Base-by-base conservation (phyloP, 805 yeast species). In the Hanseniaspora guilliermondii region DNA sequence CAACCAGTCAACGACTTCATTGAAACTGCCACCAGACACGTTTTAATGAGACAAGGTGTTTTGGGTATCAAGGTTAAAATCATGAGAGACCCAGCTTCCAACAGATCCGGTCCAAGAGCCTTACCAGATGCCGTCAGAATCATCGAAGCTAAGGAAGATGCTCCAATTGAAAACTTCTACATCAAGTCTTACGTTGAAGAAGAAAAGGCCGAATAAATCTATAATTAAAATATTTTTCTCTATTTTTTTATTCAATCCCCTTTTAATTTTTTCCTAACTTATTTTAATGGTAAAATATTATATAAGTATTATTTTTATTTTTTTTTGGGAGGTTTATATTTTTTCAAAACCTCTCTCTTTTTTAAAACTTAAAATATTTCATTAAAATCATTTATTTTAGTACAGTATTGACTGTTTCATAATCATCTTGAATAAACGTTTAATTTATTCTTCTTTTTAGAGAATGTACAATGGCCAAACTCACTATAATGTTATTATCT, bases 1-100 rank as follows among this genome's bases (percentile, higher is more conserved):
- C 98, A 93, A 82, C 98, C 98, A 78, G 93, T 91, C 75, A 83
- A 79, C 67, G 98, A 93, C 74, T 93, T 93, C 85, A 93, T 93
- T 73, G 98, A 93, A 77, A 77, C 82, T 73, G 98, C 98, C 68
- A 89, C 95, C 75, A 89, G 98, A 79, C 97, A 93, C 91, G 97
- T 91, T 69, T 81, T 93, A 74, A 85, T 93, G 82, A 89, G 97
- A 83, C 97, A 93, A 80, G 98, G 98, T 87, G 97, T 93, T 64
- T 83, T 93, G 73, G 98, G 98, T 84, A 84, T 93, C 75, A 91
- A 87, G 84, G 97, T 93, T 71, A 93, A 93, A 85, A 93, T 93
- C 73, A 93, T 93, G 98, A 87, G 87, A 75, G 97, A 91, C 82
- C 96, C 97, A 76, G 87, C 91, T 68, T 72, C 80, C 69, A 78